phyloP scores from a whole-genome alignment of 2,329 filamentous ascomycete genomes.

The Seiridium cupressi region DNA sequence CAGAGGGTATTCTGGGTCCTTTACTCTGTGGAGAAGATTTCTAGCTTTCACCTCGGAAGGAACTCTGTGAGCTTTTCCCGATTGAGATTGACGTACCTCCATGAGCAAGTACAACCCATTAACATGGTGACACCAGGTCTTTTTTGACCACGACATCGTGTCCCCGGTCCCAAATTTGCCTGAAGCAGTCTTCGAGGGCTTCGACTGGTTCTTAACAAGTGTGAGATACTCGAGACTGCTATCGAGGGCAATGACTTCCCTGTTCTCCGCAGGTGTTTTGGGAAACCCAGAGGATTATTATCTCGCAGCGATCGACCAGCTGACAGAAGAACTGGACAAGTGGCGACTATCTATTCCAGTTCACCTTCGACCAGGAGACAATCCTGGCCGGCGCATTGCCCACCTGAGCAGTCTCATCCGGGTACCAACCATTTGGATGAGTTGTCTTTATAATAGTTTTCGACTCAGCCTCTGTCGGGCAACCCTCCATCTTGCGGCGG shows the following conservation, averaged over 20 bases:
- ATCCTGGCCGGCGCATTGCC: slow-evolving; percentile 9
- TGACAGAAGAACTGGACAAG: slow-evolving; percentile 22
- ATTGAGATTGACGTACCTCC: background rate
- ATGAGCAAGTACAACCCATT: no score
- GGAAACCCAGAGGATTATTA: slow-evolving; percentile 21
- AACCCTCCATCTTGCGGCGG: slow-evolving; percentile 16
- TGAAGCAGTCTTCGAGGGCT: slow-evolving; percentile 18
- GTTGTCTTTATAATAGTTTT: slow-evolving; percentile 27
- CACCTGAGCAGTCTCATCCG: background rate
- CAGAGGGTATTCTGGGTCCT: slow-evolving; percentile 22
- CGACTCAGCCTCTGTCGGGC: slow-evolving; percentile 24
- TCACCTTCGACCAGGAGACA: slow-evolving; percentile 14
- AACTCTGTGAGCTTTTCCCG: slow-evolving; percentile 20
- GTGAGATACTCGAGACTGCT: slow-evolving; percentile 25
- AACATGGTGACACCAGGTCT: slow-evolving; percentile 15
- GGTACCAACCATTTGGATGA: slow-evolving; percentile 14
- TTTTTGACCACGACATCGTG: slow-evolving; percentile 29
- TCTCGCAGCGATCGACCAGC: slow-evolving; percentile 23
- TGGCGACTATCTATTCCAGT: slow-evolving; percentile 26
- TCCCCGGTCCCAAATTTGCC: slow-evolving; percentile 24
- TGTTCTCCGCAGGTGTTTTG: slow-evolving; percentile 27
- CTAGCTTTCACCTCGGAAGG: slow-evolving; percentile 23
- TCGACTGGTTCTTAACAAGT: slow-evolving; percentile 23
- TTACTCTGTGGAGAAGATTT: slow-evolving; percentile 16
- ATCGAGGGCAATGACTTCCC: slow-evolving; percentile 23